Conservation (phyloP, 257 asterid genomes). For the Primulina tabacum region DNA sequence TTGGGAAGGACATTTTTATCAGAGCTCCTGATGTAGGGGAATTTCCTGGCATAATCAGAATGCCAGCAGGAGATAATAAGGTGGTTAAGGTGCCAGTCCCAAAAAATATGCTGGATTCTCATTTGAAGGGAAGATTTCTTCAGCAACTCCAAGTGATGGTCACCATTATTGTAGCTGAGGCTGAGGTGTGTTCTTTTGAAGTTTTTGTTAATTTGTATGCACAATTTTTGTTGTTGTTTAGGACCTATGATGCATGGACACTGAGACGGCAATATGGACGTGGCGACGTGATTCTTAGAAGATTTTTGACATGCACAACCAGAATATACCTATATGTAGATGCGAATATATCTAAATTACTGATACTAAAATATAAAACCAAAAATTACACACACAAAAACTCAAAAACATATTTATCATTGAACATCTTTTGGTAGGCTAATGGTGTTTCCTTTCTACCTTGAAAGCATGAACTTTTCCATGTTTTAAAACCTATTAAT, state of each 20-base stretch:
- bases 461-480: background rate
- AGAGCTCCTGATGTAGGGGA: conserved; percentile 53
- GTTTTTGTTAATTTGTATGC: background rate
- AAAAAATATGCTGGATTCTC: conserved; percentile 82
- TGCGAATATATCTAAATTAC: background rate
- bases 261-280: background rate
- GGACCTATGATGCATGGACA: background rate
- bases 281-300: background rate
- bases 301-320: background rate
- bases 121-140: conserved; percentile 61
- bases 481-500: too few relatives aligned
- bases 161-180: conserved; percentile 71
- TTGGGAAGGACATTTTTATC: conserved; percentile 84
- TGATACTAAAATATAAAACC: background rate
- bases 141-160: conserved; percentile 55
- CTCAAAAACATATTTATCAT: too few relatives aligned
- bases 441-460: background rate
- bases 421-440: too few relatives aligned
- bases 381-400: too few relatives aligned
- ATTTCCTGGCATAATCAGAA: conserved; percentile 47
- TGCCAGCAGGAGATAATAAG: conserved; percentile 84
- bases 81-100: conserved; percentile 72
- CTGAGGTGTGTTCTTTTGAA: conserved; percentile 61
- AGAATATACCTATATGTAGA: background rate
- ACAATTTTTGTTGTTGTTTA: background rate